Evolutionary conservation across 306 rosid species (phyloP).

Genomic region (Citrullus amarus): DNA sequence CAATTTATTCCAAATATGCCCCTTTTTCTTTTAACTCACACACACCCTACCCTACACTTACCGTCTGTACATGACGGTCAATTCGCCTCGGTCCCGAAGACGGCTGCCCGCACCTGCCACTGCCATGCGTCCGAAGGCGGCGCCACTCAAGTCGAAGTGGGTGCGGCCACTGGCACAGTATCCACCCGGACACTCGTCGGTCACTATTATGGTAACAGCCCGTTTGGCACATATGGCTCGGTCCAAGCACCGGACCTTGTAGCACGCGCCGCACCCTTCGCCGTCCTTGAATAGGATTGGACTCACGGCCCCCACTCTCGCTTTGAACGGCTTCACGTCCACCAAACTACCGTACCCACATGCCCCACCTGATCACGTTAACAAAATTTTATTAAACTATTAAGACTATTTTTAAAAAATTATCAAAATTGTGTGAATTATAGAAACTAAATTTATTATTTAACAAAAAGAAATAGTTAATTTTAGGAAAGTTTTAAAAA

Average conservation of each 20-base stretch:
- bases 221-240: slow-evolving; percentile 48
- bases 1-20: too few relatives aligned
- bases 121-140: slow-evolving; percentile 85
- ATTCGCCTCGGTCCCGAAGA: slow-evolving; percentile 61
- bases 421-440: too few relatives aligned
- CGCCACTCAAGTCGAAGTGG: slow-evolving; percentile 89
- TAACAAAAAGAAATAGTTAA: too few relatives aligned
- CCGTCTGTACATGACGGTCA: slow-evolving; percentile 55
- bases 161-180: slow-evolving; percentile 37
- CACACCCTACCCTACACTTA: too few relatives aligned
- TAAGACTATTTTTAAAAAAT: too few relatives aligned
- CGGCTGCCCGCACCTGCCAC: slow-evolving; percentile 39
- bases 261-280: slow-evolving; percentile 83
- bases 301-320: slow-evolving; percentile 81
- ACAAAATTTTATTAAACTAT: too few relatives aligned
- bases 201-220: slow-evolving; percentile 68
- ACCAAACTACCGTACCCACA: slow-evolving; percentile 80
- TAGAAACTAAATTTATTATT: too few relatives aligned
- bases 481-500: too few relatives aligned
- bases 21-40: too few relatives aligned
- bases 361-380: slow-evolving; percentile 50
- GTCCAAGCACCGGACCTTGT: slow-evolving; percentile 70
- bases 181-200: slow-evolving; percentile 84
- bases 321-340: slow-evolving; percentile 69
- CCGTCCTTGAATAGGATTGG: slow-evolving; percentile 60